A percentile compares a stretch with the other conserved stretches of the same genome.
Evolutionary conservation across 2,329 filamentous ascomycete genomes (phyloP).

Genomic region (Sphaerulina musiva): DNA sequence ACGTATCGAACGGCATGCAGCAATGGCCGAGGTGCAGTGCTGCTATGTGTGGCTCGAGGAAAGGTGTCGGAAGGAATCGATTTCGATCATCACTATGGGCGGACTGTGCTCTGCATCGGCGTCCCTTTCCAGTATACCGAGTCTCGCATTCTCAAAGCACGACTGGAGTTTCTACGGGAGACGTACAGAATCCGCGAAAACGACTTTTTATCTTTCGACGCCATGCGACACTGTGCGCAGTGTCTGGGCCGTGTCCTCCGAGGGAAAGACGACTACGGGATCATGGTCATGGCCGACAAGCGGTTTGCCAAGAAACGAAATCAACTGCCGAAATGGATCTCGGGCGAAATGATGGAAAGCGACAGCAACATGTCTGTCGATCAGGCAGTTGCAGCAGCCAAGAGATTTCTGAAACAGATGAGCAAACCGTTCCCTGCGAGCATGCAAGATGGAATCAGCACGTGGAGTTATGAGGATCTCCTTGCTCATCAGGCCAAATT

Average conservation of each 20-base stretch:
- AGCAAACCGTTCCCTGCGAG: constrained; percentile 77
- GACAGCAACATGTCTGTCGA: constrained; percentile 90
- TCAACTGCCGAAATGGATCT: constrained; percentile 96
- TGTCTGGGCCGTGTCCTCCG: constrained; percentile 89
- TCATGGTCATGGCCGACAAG: constrained; percentile 95
- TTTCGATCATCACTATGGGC: constrained; percentile 97
- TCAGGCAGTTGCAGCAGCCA: constrained; percentile 83
- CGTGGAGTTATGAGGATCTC: constrained; percentile 78
- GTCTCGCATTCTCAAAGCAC: constrained; percentile 89
- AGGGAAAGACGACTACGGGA: constrained; percentile 98
- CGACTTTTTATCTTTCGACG: constrained; percentile 96
- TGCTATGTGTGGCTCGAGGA: constrained; percentile 90
- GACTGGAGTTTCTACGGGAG: constrained; percentile 91
- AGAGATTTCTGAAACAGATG: constrained; percentile 85
- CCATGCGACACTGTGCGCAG: constrained; percentile 97
- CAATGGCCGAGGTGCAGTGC: constrained; percentile 86
- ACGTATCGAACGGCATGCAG: constrained; percentile 97
- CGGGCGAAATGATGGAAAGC: constrained; percentile 73
- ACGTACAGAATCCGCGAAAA: constrained; percentile 96
- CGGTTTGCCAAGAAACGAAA: constrained; percentile 85
- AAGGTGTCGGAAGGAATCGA: constrained; percentile 98
- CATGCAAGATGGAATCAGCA: constrained; percentile 87
- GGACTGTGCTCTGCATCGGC: constrained; percentile 91
- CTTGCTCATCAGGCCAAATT: constrained; percentile 69
- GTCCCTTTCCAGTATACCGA: constrained; percentile 99